phyloP scores from a whole-genome alignment of 441 rosid species.

The Erysimum pusillum region DNA sequence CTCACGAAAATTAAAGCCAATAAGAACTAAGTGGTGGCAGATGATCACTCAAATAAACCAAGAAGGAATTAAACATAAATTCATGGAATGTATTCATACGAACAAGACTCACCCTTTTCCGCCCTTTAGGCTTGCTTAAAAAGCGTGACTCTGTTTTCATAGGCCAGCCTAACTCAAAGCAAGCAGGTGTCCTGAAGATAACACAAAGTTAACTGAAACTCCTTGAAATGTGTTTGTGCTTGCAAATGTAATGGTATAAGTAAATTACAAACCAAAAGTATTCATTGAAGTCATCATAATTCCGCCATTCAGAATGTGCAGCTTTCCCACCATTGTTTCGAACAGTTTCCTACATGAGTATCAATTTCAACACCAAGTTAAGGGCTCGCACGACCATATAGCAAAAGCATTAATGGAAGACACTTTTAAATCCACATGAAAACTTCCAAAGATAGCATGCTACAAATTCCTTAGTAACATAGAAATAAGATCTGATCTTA shows the following conservation, averaged over 20 bases:
- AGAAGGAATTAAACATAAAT: slow-evolving; percentile 26
- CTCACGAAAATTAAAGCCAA: slow-evolving; percentile 14
- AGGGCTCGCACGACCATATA: slow-evolving; percentile 26
- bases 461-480: slow-evolving; percentile 24
- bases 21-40: slow-evolving; percentile 20
- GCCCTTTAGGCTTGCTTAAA: slow-evolving; percentile 61
- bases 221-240: slow-evolving; percentile 25
- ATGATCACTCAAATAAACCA: slow-evolving; percentile 6
- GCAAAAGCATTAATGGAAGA: slow-evolving; percentile 13
- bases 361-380: slow-evolving; percentile 33
- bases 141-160: slow-evolving; percentile 68
- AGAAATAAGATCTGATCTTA: slow-evolving; percentile 25
- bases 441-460: slow-evolving; percentile 21
- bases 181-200: slow-evolving; percentile 85
- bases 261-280: slow-evolving; percentile 84
- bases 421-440: slow-evolving; percentile 12
- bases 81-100: slow-evolving; percentile 19
- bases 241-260: slow-evolving; percentile 34
- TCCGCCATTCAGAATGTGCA: slow-evolving; percentile 98
- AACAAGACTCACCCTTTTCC: slow-evolving; percentile 78
- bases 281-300: slow-evolving; percentile 99
- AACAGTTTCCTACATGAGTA: slow-evolving; percentile 72
- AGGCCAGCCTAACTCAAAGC: slow-evolving; percentile 96
- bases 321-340: slow-evolving; percentile 92
- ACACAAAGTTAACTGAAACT: slow-evolving; percentile 43